phyloP scores from a whole-genome alignment of 768 basidiomycete species.

The Rhodotorula taiwanensis region DNA sequence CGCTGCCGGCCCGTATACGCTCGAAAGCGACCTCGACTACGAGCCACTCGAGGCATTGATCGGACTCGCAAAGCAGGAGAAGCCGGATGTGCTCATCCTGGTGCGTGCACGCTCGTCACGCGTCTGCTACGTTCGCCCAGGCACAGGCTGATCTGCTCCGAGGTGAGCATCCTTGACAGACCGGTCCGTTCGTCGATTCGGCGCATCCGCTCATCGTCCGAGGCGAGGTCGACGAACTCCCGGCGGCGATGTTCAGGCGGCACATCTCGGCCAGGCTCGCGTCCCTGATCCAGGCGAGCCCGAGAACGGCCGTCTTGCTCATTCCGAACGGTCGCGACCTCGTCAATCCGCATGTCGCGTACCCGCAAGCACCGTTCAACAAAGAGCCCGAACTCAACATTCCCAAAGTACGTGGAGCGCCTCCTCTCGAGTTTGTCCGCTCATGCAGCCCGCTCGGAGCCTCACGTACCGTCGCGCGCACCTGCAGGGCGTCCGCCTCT shows the following conservation, averaged over 20 bases:
- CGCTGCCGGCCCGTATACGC: constrained; percentile 79
- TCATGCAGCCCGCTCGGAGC: no score
- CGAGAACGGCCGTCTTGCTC: constrained; percentile 65
- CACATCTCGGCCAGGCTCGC: constrained; percentile 58
- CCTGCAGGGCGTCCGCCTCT: constrained; percentile 61
- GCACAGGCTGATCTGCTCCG: no score
- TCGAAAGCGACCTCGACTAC: constrained; percentile 68
- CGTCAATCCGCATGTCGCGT: constrained; percentile 68
- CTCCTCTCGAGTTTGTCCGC: not conserved
- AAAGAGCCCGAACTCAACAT: constrained; percentile 41
- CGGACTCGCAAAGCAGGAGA: constrained; percentile 55
- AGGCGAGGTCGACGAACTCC: constrained; percentile 65
- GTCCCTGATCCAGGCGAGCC: constrained; percentile 56
- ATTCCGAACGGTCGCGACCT: constrained; percentile 79
- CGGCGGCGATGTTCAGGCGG: constrained; percentile 60
- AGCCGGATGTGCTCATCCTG: constrained; percentile 70
- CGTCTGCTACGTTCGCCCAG: constrained; percentile 35
- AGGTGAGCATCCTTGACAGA: constrained; percentile 51
- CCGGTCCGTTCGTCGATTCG: constrained; percentile 85
- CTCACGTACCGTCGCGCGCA: no score
- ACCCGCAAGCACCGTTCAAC: constrained; percentile 60
- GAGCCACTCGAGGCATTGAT: constrained; percentile 63
- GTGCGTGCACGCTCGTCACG: no score
- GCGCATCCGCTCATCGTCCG: constrained; percentile 64
- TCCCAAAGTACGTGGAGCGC: constrained; percentile 46